Conservation (phyloP, 2,329 filamentous ascomycete genomes). For the Pseudogymnoascus sp. region DNA sequence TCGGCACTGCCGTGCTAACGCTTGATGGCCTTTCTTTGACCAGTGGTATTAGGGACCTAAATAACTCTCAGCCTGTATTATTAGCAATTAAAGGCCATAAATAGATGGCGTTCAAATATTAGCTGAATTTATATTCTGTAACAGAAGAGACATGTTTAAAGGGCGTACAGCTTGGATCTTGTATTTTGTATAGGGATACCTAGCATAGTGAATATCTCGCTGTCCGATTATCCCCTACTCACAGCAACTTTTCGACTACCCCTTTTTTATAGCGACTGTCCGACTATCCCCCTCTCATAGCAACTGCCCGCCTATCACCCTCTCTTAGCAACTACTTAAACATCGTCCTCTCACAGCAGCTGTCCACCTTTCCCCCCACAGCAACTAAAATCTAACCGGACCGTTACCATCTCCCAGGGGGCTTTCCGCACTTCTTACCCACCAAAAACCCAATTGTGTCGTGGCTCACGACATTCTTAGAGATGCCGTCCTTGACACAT, state of each 20-base stretch:
- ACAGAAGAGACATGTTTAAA: not conserved
- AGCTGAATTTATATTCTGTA: no score
- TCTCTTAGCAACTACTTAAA: not conserved
- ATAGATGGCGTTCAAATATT: no score
- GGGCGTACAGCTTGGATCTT: not conserved
- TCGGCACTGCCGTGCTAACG: no score
- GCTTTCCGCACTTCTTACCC: conserved; percentile 16
- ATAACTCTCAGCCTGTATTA: no score
- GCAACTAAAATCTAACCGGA: not conserved
- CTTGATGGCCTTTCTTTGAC: no score
- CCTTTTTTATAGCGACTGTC: not conserved
- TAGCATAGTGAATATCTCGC: not conserved
- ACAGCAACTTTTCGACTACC: not conserved
- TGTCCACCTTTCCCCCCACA: no score
- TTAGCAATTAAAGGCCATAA: no score
- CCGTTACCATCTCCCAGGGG: conserved; percentile 10
- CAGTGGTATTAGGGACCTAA: no score
- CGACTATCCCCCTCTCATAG: not conserved
- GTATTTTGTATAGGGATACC: not conserved
- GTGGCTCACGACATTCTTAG: conserved; percentile 28
- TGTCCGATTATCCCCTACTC: not conserved
- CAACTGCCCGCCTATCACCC: not conserved
- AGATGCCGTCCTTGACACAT: conserved; percentile 26
- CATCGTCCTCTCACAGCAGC: not conserved
- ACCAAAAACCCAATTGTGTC: conserved; percentile 28